phyloP scores from a whole-genome alignment of 371 early-diverging fungal genomes.

The Rhizopus sp. region DNA sequence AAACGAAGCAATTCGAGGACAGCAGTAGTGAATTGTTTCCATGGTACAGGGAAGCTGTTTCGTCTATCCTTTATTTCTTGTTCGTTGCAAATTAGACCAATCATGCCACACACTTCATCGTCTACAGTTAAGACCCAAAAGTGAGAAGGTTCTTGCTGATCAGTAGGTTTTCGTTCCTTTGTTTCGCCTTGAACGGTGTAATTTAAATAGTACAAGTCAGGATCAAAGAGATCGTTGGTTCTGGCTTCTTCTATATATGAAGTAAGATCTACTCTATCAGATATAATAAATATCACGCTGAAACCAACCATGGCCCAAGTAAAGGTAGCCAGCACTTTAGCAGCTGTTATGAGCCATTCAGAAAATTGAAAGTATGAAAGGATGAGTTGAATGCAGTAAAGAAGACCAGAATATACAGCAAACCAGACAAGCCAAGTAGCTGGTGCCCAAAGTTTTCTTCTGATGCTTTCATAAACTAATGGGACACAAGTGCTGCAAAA shows the following conservation, averaged over 20 bases:
- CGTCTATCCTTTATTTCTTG: slow-evolving; percentile 31
- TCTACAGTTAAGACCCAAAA: slow-evolving; percentile 50
- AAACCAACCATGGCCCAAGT: slow-evolving; percentile 38
- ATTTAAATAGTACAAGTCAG: slow-evolving; percentile 43
- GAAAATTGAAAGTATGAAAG: slow-evolving; percentile 11
- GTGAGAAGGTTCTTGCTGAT: slow-evolving; percentile 36
- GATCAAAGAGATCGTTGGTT: slow-evolving; percentile 44
- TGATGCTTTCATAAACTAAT: slow-evolving; percentile 45
- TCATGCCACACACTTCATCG: slow-evolving; percentile 35
- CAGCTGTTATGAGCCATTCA: slow-evolving; percentile 16
- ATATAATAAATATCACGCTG: slow-evolving; percentile 30
- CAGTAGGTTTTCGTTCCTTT: slow-evolving; percentile 35
- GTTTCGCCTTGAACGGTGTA: slow-evolving; percentile 22
- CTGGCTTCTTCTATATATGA: slow-evolving; percentile 36
- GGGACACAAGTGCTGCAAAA: slow-evolving; percentile 30
- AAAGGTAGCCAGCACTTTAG: slow-evolving; percentile 32
- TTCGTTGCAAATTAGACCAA: slow-evolving; percentile 36
- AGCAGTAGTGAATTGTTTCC: slow-evolving; percentile 27
- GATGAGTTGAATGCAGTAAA: slow-evolving; percentile 23
- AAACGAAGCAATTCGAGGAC: slow-evolving; percentile 18
- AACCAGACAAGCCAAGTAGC: slow-evolving; percentile 47
- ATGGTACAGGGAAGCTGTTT: slow-evolving; percentile 8
- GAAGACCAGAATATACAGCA: slow-evolving; percentile 29
- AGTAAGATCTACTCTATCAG: slow-evolving; percentile 37
- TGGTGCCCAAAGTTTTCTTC: slow-evolving; percentile 45